These are phyloP conservation scores for Wallacemonas sp. DNA, from an alignment of 208 protist species.

Conservation along the genomic window DNA sequence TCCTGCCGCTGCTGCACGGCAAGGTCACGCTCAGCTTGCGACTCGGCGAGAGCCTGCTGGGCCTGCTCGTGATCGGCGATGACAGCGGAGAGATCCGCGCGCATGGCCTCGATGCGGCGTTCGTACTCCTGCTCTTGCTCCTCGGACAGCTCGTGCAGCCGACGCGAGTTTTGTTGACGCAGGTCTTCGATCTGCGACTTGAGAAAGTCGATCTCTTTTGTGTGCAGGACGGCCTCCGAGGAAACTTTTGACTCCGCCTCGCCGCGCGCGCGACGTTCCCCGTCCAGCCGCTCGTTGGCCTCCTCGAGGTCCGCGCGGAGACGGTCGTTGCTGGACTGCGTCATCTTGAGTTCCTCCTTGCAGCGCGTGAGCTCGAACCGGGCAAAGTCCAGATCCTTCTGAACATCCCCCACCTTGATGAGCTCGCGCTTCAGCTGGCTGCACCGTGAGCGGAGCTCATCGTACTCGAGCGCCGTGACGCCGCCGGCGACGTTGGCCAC, in stretches of 20 bases:
- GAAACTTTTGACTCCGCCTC: conserved; percentile 24
- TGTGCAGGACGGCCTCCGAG: conserved; percentile 35
- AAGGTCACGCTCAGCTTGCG: conserved; percentile 17
- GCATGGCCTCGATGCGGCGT: conserved; percentile 55
- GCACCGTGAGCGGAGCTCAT: conserved; percentile 72
- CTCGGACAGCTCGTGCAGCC: conserved; percentile 54
- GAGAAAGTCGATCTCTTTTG: conserved; percentile 66
- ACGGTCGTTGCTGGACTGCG: conserved; percentile 39
- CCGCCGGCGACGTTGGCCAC: conserved; percentile 62
- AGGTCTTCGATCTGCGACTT: conserved; percentile 66
- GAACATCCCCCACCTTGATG: conserved; percentile 68
- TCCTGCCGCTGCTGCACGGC: conserved; percentile 20
- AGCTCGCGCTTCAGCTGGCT: conserved; percentile 79
- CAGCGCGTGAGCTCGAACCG: conserved; percentile 70
- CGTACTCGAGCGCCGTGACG: conserved; percentile 76
- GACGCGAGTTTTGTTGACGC: conserved; percentile 47
- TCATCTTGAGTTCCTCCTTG: conserved; percentile 67
- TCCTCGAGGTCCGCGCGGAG: conserved; percentile 62
- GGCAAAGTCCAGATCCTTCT: conserved; percentile 78
- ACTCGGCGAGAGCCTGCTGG: conserved; percentile 10
- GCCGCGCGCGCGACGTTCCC: conserved; percentile 51
- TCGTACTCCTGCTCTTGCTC: conserved; percentile 62
- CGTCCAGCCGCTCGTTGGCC: conserved; percentile 43
- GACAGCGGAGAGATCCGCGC: conserved; percentile 48
- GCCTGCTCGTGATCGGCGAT: conserved; percentile 35